Base-by-base conservation (phyloP, 225 moss, liverwort and hornwort species). In the Antitrichia curtipendula region DNA sequence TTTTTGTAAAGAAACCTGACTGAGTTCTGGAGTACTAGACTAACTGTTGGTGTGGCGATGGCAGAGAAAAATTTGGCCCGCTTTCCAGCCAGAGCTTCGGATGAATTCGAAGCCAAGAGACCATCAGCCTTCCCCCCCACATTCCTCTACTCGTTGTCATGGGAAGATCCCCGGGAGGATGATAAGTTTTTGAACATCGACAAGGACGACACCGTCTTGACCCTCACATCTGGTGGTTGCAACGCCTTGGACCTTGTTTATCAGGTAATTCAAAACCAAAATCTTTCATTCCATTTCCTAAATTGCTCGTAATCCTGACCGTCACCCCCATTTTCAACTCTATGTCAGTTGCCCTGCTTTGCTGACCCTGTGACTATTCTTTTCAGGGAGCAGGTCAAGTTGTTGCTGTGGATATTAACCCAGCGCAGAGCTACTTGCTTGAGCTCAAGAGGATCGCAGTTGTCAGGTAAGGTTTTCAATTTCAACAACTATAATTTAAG, bases 121-220 rank as follows among this genome's bases (percentile, higher is more conserved):
- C 99, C 99, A 20, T 91, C 97, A 29, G 93, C 96, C 36, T 99
- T 99, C 58, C 99, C 98, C 7, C 99, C 99, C 0, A 99, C 99
- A 12, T 99, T 99, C 89, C 92, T 99, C 23, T 99, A 99, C 80
- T 99, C 99, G 31, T 82, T 99, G 86, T 99, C 99, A 3, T 99
- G 99, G 99, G 99, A 99, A 89, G 99, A 99, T 66, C 99, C 99
- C 23, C 91, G 99, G 3, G 99, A 99, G 90, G 99, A 99, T 83
- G 99, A 99, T 60, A 99, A 99, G 83, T 94, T 94, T 32, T 82
- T 99, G 79, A 93, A 96, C 54, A 99, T 99, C 86, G 75, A 53
- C 81, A 89, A 94, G 57, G 90, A 92, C 83, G 99, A 99, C 78
- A 95, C 92, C 24, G 97, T 99, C 86, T 91, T 99, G 85, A 99